These are phyloP conservation scores for Aspergillus baeticus DNA, from an alignment of 495 filamentous ascomycete genomes.

Conservation along the genomic window DNA sequence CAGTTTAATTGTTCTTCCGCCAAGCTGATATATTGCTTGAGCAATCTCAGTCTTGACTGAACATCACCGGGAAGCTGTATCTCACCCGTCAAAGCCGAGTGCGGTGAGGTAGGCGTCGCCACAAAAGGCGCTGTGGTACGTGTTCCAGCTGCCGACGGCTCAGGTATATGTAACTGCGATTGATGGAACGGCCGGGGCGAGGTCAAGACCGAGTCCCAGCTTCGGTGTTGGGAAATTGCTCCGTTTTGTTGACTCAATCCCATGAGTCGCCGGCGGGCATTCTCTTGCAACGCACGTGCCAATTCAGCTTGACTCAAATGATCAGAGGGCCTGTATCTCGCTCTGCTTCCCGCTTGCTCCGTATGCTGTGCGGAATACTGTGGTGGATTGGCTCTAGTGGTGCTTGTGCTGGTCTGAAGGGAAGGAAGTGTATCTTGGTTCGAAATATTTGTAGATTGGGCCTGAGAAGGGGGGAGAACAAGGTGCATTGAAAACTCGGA, in stretches of 20 bases:
- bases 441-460: constrained; percentile 2
- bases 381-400: background rate
- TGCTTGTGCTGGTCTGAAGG: background rate
- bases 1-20: constrained; percentile 42
- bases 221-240: background rate
- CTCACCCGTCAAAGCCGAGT: background rate
- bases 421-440: background rate
- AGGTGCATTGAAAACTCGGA: constrained; percentile 54
- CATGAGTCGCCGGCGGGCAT: constrained; percentile 20
- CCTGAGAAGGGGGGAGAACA: constrained; percentile 49
- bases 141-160: background rate
- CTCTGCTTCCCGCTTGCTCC: constrained; percentile 9
- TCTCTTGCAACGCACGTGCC: constrained; percentile 19
- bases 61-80: constrained; percentile 17
- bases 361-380: constrained; percentile 1
- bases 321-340: constrained; percentile 14
- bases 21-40: constrained; percentile 33
- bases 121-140: constrained; percentile 10
- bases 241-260: constrained; percentile 16
- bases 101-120: background rate
- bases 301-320: constrained; percentile 15
- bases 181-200: constrained; percentile 12
- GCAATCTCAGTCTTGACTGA: constrained; percentile 22
- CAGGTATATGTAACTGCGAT: constrained; percentile 12
- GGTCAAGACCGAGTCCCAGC: background rate